Percentiles rank a stretch among this genome's conserved stretches.
These are phyloP conservation scores for Lignosus rhinocerotis DNA, from an alignment of 1,284 basidiomycete species.

Conservation along the genomic window DNA sequence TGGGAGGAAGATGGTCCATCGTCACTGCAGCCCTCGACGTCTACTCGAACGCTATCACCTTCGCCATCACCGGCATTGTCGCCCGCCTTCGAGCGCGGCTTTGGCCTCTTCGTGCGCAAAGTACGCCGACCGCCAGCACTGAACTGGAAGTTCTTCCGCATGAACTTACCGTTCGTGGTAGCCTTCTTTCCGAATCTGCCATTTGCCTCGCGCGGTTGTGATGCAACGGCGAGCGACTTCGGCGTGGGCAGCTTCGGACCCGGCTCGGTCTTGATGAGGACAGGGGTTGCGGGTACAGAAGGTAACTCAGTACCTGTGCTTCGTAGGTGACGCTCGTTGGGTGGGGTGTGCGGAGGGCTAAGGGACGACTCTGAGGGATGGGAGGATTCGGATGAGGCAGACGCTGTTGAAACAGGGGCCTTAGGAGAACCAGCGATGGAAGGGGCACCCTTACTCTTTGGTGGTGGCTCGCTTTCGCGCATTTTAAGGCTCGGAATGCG, in stretches of 20 bases:
- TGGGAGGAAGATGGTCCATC: not conserved
- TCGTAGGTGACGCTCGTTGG: conserved; percentile 3
- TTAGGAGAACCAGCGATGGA: conserved; percentile 7
- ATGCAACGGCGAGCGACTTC: conserved; percentile 48
- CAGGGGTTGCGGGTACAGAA: conserved; percentile 2
- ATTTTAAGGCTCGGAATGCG: conserved; percentile 37
- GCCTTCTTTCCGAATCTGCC: conserved; percentile 53
- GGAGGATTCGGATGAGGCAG: conserved; percentile 20
- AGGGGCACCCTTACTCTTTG: conserved; percentile 23
- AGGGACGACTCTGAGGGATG: conserved; percentile 12
- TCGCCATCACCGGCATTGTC: conserved; percentile 38
- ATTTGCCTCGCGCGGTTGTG: conserved; percentile 50
- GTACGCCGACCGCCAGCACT: conserved; percentile 24
- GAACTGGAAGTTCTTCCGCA: conserved; percentile 38
- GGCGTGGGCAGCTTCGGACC: conserved; percentile 34
- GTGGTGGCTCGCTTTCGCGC: conserved; percentile 33
- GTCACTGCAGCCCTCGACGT: not conserved
- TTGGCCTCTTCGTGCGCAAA: conserved; percentile 42
- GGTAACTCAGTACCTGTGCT: not conserved
- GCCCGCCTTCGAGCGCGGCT: conserved; percentile 43
- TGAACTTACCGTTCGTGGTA: conserved; percentile 50
- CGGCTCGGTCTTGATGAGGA: conserved; percentile 23
- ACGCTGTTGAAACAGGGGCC: conserved; percentile 25
- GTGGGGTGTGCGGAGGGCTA: conserved; percentile 4
- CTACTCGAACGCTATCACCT: not conserved